Evolutionary conservation across 2,329 filamentous ascomycete species (phyloP), one percentile per base, ranked within the genome.

Genomic region (Cordyceps tenuipes): DNA sequence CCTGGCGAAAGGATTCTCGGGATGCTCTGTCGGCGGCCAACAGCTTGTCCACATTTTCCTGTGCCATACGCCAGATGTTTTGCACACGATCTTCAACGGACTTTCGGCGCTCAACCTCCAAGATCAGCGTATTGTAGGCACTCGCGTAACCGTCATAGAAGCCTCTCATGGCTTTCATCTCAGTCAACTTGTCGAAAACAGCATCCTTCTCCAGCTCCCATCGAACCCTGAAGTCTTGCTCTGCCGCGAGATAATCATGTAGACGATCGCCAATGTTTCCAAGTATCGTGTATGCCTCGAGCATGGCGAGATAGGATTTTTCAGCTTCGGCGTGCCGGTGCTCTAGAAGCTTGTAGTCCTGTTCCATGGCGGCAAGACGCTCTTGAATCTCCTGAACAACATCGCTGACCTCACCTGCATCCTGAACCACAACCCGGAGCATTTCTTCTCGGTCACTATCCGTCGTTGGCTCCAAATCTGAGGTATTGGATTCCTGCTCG

Each of bases 91-190:
- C 84, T 67, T 94, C 89, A 41, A 90, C 84, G 15, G 81, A 77
- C 62, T 84, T 84, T 10, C 94, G 82, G 26, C 94, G 81, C 57
- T 88, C 87, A 6, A 91, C 87, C 71, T 99, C 94, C 1, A 96
- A 80, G 26, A 97, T 81, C 13, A 99, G 77, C 21, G 87, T 86
- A 65, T 91, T 88, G 69, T 99, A 97, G 0, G 91, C 90, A 57
- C 85, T 82, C 21, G 89, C 80, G 68, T 97, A 99, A 19, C 88
- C 86, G 62, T 93, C 88, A 72, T 97, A 97, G 67, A 97, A 90
- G n/a, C 83, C 78, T 12, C 85, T 81, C 67, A 97, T 82, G 23
- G 84, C 83, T 56, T 88, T 85, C 72, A 97, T 87, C 68, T 96
- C 90, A 10, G 81, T 77, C 46, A 96, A 82, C 66, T 86, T 88